Percentiles rank a stretch among this genome's conserved stretches.
Evolutionary conservation across 768 basidiomycete genomes (phyloP).

Genomic region (Psilocybe cubensis): DNA sequence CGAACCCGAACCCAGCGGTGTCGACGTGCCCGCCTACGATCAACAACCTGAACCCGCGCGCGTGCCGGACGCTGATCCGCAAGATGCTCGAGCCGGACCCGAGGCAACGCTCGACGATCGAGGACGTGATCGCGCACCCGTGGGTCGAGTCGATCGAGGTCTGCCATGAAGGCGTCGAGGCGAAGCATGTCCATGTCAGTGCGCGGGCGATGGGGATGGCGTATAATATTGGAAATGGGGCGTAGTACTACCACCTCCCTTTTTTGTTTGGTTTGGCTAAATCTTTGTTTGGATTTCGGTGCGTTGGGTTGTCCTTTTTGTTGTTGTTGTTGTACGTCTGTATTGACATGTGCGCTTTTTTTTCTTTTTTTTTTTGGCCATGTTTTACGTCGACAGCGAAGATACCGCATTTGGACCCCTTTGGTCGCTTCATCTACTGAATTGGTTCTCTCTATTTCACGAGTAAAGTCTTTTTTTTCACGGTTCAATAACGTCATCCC

Average conservation of each 20-base stretch:
- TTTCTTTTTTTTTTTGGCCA: background rate
- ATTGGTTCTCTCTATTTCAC: background rate
- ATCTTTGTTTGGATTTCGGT: background rate
- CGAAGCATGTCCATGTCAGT: constrained; percentile 74
- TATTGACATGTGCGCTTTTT: background rate
- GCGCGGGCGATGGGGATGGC: constrained; percentile 62
- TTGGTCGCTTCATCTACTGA: background rate
- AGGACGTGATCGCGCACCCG: constrained; percentile 75
- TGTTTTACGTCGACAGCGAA: background rate
- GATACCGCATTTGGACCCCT: background rate
- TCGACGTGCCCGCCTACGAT: constrained; percentile 69
- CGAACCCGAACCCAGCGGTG: constrained; percentile 45
- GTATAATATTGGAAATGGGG: constrained; percentile 37
- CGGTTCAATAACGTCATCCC: background rate
- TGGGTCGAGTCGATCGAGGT: constrained; percentile 87
- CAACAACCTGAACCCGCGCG: constrained; percentile 85
- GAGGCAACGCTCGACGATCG: constrained; percentile 71
- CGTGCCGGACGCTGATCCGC: constrained; percentile 81
- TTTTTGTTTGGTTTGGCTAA: background rate
- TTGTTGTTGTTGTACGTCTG: no score
- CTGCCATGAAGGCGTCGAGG: constrained; percentile 66
- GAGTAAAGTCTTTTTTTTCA: background rate
- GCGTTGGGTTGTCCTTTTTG: background rate
- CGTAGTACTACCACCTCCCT: background rate
- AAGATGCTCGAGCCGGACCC: constrained; percentile 97